Evolutionary conservation across 148 eudicot genomes (phyloP).

Genomic region (Fagopyrum tataricum): DNA sequence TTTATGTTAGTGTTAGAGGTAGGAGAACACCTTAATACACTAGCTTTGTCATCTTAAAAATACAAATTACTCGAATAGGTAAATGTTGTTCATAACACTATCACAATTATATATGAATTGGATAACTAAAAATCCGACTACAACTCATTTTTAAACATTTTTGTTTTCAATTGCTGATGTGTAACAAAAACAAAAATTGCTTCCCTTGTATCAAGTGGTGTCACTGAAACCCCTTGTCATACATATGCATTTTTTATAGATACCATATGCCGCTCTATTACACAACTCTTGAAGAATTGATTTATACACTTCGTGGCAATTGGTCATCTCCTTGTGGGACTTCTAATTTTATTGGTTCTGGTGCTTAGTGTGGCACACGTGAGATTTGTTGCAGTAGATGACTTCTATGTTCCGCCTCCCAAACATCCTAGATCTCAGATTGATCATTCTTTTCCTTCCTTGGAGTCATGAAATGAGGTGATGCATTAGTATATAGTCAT

Average conservation of each 20-base stretch:
- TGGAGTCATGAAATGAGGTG: conserved; percentile 98
- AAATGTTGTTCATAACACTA: neutral
- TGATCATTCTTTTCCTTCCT: conserved; percentile 92
- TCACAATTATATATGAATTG: too few species aligned
- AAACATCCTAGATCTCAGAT: conserved; percentile 89
- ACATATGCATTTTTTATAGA: conserved; percentile 73
- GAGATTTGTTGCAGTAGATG: conserved; percentile 86
- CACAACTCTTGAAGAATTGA: conserved; percentile 89
- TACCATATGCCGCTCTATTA: conserved; percentile 91
- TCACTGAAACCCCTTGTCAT: conserved; percentile 85
- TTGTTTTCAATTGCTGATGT: neutral
- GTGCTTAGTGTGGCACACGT: conserved; percentile 96
- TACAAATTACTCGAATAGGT: too few species aligned
- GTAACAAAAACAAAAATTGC: neutral
- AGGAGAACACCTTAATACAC: conserved; percentile 6
- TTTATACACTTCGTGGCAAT: conserved; percentile 94
- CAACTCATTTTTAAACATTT: too few species aligned
- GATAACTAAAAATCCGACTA: neutral
- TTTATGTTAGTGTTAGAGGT: conserved; percentile 64
- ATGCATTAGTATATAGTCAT: neutral
- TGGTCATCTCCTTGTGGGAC: conserved; percentile 77
- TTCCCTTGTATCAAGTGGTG: conserved; percentile 52
- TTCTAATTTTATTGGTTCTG: conserved; percentile 66
- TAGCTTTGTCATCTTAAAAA: neutral
- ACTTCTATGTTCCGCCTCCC: conserved; percentile 76